Percentiles rank a stretch among this genome's conserved stretches.
These are phyloP conservation scores for Rhizophagus prolifer DNA, from an alignment of 192 early-diverging fungal species.

Conservation along the genomic window DNA sequence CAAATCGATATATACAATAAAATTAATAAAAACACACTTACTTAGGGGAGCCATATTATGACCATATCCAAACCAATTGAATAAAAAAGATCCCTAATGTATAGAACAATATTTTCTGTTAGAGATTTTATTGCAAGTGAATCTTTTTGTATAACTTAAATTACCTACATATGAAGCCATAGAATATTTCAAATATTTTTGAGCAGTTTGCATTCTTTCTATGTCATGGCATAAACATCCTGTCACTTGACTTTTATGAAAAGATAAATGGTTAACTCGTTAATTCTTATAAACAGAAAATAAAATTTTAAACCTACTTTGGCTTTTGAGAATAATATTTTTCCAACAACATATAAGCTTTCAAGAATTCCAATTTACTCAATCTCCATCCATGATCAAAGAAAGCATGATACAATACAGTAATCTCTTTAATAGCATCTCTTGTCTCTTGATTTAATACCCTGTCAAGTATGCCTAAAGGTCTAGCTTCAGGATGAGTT, in stretches of 20 bases:
- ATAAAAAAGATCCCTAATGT: slow-evolving; percentile 24
- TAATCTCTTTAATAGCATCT: slow-evolving; percentile 43
- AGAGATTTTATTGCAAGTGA: not conserved
- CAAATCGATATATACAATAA: not conserved
- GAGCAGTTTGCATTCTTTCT: slow-evolving; percentile 36
- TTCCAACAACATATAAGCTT: slow-evolving; percentile 40
- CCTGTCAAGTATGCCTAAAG: slow-evolving; percentile 18
- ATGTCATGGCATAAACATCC: slow-evolving; percentile 34
- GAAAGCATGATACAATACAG: slow-evolving; percentile 40
- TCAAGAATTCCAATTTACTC: slow-evolving; percentile 38
- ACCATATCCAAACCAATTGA: slow-evolving; percentile 27
- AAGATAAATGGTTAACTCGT: not conserved
- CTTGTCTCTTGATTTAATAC: slow-evolving; percentile 35
- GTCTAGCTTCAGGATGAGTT: not conserved
- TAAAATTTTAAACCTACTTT: slow-evolving; percentile 31
- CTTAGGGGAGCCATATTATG: slow-evolving; percentile 5
- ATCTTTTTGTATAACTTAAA: not conserved
- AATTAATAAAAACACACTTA: not conserved
- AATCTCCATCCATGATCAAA: slow-evolving; percentile 47
- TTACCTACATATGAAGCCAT: slow-evolving; percentile 42
- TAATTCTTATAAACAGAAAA: not conserved
- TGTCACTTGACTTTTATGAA: slow-evolving; percentile 34
- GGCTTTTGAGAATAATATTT: slow-evolving; percentile 36
- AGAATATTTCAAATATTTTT: slow-evolving; percentile 41
- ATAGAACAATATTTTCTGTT: not conserved